Evolutionary conservation across 768 basidiomycete species (phyloP), one percentile per base, ranked within the genome.

Genomic region (Amanita rimosa): DNA sequence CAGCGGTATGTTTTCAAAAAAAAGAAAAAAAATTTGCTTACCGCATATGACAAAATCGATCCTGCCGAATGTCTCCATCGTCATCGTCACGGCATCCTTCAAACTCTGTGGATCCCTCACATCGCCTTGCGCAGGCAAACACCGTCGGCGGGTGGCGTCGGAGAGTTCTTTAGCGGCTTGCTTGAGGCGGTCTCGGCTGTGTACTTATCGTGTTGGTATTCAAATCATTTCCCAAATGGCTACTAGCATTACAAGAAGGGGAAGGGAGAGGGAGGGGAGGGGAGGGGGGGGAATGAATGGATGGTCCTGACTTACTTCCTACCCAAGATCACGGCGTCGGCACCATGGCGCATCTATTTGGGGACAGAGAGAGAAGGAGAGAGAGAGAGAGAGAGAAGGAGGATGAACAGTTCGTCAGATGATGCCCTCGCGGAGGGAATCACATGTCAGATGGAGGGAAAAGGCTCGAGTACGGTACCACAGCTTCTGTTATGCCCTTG

Each of bases 1-100:
- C n/a, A n/a, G n/a, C n/a, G n/a, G n/a, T n/a, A n/a, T n/a, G n/a
- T n/a, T n/a, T n/a, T n/a, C n/a, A n/a, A n/a, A n/a, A n/a, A n/a
- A n/a, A n/a, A n/a, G n/a, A n/a, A n/a, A n/a, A 24, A 31, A 43
- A 24, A 6, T 3, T 14, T 2, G 66, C 73, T 50, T 63, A 87
- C 92, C 92, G 60, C 90, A 92, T 48, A 97, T 88, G 44, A 97
- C 94, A 61, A 89, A 95, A 67, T 99, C 94, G 51, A 99, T 90
- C 54, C 73, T 73, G 0, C 94, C 93, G 60, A 86, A 93, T 55
- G 71, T 72, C 52, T 81, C 76, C 14, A 93, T 75, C 1, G 87
- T 78, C 60, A 78, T 74, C 22, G 77, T 64, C 16, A 89, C 94
- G 5, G 95, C 95, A 6, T 72, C 76, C 51, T 76, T 72, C 34